Base-by-base conservation (phyloP, 2,329 filamentous ascomycete genomes). In the Aureobasidium vineae region DNA sequence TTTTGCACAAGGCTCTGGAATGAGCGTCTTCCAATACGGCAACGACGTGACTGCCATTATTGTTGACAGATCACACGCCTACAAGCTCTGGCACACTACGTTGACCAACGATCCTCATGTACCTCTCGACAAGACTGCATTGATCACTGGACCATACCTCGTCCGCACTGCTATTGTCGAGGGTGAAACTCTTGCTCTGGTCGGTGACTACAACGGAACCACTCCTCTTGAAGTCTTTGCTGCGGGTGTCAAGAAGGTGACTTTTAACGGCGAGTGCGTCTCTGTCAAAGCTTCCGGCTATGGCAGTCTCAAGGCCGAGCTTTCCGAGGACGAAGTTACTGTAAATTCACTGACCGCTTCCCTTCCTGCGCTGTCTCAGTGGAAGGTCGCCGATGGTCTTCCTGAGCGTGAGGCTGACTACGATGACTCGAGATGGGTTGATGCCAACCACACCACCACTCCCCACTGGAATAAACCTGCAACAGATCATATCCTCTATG, bases 31-130 rank as follows among this genome's bases (percentile, higher is more conserved):
- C 3, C 75, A 80, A 49, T 83, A 85, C 63, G 81, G 80, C 5
- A 81, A 83, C 59, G 80, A 80, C 0, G 76, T 82, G 3, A 69
- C 85, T 0, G 76, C 83, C 3, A 83, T 85, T 63, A 75, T 87
- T 5, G 77, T 86, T 2, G 84, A 86, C 54, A 78, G 81, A 33
- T 73, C 78, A 11, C 80, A 83, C 0, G 85, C 83, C 1, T 86
- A 83, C 80, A 82, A 81, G 6, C 84, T 86, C 71, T 86, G 83
- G 76, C 84, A 84, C 2, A 80, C 84, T 3, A 76, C 80, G 1
- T 75, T 85, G 11, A 81, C 80, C 0, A 72, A 70, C 1, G 76
- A 81, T 65, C 84, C 84, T 0, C 73, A 79, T 52, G 79, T 81
- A 0, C 73, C 74, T 2, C 77, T 81, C 5, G 53, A 67, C 15